Evolutionary conservation across 2,329 filamentous ascomycete species (phyloP).

Genomic region (Diaporthe vaccinii): DNA sequence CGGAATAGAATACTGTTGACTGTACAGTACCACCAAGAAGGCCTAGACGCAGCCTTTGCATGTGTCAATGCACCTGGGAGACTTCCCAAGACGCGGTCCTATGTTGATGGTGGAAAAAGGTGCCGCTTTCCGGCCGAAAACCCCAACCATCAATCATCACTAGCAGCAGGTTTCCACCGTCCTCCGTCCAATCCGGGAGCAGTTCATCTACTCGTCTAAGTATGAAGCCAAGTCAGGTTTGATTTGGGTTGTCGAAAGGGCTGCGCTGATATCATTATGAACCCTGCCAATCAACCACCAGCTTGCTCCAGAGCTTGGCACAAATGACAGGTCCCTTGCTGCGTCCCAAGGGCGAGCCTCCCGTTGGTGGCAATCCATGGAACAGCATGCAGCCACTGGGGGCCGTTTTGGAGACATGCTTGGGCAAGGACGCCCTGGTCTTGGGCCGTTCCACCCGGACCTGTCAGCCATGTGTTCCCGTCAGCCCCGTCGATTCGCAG

Average conservation of each 20-base stretch:
- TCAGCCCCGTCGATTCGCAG: background rate
- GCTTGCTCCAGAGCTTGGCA: background rate
- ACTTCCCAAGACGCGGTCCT: background rate
- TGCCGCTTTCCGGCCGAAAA: background rate
- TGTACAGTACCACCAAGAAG: background rate
- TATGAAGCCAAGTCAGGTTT: background rate
- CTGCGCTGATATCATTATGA: constrained; percentile 23
- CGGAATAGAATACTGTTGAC: background rate
- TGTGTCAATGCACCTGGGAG: background rate
- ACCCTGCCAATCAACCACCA: background rate
- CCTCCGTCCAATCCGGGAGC: background rate
- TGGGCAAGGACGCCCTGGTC: background rate
- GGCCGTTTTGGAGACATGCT: constrained; percentile 25
- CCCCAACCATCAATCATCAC: no score
- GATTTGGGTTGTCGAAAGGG: background rate
- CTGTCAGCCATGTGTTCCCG: background rate
- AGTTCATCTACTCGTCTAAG: background rate
- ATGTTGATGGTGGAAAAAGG: background rate
- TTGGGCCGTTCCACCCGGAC: background rate
- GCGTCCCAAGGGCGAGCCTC: background rate
- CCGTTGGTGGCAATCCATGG: background rate
- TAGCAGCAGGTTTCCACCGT: background rate
- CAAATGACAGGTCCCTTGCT: constrained; percentile 11
- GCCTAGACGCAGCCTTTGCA: background rate
- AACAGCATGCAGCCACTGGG: background rate